Evolutionary conservation across 1,284 basidiomycete species (phyloP), one percentile per base, ranked within the genome.

Genomic region (Pisolithus thermaeus): DNA sequence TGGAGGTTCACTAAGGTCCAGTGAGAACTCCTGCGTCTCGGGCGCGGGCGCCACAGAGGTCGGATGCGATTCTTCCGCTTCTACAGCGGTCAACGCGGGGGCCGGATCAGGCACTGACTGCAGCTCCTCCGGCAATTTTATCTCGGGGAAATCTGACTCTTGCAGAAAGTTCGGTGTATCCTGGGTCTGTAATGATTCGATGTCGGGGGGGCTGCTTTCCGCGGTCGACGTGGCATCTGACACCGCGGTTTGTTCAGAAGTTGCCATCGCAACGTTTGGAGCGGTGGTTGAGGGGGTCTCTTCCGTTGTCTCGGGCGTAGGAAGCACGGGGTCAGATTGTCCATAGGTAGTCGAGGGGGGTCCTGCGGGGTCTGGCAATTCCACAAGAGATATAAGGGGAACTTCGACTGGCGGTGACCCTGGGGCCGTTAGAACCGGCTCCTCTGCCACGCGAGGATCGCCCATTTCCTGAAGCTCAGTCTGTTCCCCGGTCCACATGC

Each of bases 1-100:
- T 14, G 59, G 59, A 42, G 64, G 66, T 22, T 65, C 67, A 40
- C 48, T 65, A 50, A 69, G 52, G 41, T 68, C 63, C 28, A 68
- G 56, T 11, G 52, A 14, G 8, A 42, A 47, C 37, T 62, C 54
- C 20, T 48, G 28, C 3, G 46, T 23, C 9, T 46, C 37, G 25
- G 35, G 30, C 2, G 32, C 48, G 20, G 35, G 30, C 1, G 30
- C 48, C 23, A 39, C 38, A 6, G 35, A 11, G 7, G 40, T 23
- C 7, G 47, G n/a, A 7, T 16, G 4, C 7, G 16, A 18, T 18
- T 30, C 38, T 18, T 50, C 41, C 12, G 6, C 41, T 37, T 45
- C 14, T 3, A 22, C n/a, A 36, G 7, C 11, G n/a, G 22, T 32
- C 3, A 5, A 4, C 7, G 37, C 46, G 27, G 36, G 7, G 25